Evolutionary conservation across 106 monocot genomes (phyloP), one percentile per base, ranked within the genome.

Genomic region (Posidonia australis): DNA sequence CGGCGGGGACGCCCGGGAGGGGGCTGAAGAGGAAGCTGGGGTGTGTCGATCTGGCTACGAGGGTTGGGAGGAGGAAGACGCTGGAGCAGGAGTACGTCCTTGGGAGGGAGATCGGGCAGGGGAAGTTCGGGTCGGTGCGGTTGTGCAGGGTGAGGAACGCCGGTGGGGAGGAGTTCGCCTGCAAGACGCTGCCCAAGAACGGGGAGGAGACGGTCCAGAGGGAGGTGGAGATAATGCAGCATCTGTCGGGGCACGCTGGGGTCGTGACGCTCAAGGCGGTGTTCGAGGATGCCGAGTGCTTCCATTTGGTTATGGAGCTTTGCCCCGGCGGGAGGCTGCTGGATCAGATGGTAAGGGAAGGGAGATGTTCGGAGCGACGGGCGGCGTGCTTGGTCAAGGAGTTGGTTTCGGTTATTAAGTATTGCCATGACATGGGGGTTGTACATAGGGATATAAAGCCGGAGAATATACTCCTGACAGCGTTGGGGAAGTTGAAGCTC

Each of bases 221-320:
- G 17, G 94, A 96, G 76, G 84, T 96, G 17, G 94, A 96, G 90
- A 96, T 96, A 67, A 96, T 96, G 94, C 94, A 90, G 66, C 94
- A 96, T 67, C 74, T 96, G 28, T 96, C 94, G 19, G 94, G 94
- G 51, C 94, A 96, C 56, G 82, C 83, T 14, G 82, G 86, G 4
- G 77, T 96, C 16, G 90, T 90, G 29, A 86, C 76, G 18, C 67
- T 96, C 24, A 84, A 68, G 44, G 82, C 79, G 10, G 90, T 90
- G 25, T 96, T 79, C 62, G 86, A 96, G 78, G 94, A 90, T 27
- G 58, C 78, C 5, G 94, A 90, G 0, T 72, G 74, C 28, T 84
- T 84, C 51, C 79, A 90, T 69, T 63, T 96, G 44, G 84, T 96
- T n/a, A 90, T 96, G 94, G 94, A 96, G 63, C 62, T 96, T 31